Evolutionary conservation across 2,329 filamentous ascomycete genomes (phyloP).

Genomic region (Ophiostoma piceae): DNA sequence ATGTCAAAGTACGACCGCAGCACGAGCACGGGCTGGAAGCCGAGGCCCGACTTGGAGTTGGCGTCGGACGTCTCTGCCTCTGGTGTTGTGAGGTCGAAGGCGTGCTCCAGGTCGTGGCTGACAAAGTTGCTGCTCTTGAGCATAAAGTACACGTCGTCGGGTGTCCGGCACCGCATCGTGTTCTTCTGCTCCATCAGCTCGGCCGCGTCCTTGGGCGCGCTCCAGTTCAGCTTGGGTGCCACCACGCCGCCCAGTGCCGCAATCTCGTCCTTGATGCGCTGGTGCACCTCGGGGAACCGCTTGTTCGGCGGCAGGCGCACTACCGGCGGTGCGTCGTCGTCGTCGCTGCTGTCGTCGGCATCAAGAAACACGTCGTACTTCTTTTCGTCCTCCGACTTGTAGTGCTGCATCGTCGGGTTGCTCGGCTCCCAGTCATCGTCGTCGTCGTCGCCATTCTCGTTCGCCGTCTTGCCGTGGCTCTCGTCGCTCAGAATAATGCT

Average conservation of each 20-base stretch:
- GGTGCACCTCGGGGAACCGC: conserved; percentile 67
- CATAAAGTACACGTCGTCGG: conserved; percentile 89
- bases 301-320: conserved; percentile 45
- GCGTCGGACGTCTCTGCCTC: neutral
- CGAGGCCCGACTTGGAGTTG: conserved; percentile 26
- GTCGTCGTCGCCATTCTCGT: conserved; percentile 37
- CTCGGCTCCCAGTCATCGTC: conserved; percentile 52
- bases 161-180: conserved; percentile 80
- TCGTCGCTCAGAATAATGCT: conserved; percentile 83
- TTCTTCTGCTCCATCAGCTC: conserved; percentile 84
- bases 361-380: conserved; percentile 29
- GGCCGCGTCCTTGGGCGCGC: conserved; percentile 87
- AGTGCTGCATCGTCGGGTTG: conserved; percentile 31
- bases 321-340: conserved; percentile 43
- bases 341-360: conserved; percentile 43
- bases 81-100: conserved; percentile 61
- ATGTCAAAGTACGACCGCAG: conserved; percentile 83
- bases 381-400: conserved; percentile 40
- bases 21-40: conserved; percentile 72
- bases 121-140: conserved; percentile 93
- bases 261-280: conserved; percentile 70
- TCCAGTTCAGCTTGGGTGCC: conserved; percentile 95
- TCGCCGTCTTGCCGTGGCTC: conserved; percentile 43
- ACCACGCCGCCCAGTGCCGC: conserved; percentile 77
- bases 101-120: conserved; percentile 88